Conservation (phyloP, 768 basidiomycete genomes). For the Tricholoma sp. region DNA sequence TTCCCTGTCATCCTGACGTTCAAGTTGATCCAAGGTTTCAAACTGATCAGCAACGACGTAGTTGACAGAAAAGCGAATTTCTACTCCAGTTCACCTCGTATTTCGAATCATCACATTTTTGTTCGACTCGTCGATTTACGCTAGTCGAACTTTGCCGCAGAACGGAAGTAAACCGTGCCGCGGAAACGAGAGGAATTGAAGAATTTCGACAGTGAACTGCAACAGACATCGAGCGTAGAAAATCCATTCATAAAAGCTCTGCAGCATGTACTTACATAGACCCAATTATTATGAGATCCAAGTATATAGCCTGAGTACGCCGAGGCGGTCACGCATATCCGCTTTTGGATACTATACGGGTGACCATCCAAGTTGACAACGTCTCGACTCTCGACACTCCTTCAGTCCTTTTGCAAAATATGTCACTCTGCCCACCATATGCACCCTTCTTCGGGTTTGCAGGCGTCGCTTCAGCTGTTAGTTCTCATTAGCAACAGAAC, state of each 20-base stretch:
- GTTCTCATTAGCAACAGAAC: constrained; percentile 21
- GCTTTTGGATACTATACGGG: background rate
- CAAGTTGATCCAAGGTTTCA: too few species aligned
- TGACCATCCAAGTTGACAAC: background rate
- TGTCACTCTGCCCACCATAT: constrained; percentile 83
- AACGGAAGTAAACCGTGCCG: too few species aligned
- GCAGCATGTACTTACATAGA: background rate
- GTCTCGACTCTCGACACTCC: background rate
- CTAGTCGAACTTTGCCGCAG: too few species aligned
- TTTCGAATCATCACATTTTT: too few species aligned
- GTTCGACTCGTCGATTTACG: background rate
- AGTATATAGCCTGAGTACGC: too few species aligned
- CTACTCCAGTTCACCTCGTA: too few species aligned
- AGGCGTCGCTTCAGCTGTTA: constrained; percentile 89
- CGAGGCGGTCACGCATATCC: background rate
- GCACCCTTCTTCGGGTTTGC: constrained; percentile 98
- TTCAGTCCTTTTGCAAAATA: constrained; percentile 18
- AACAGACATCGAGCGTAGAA: background rate
- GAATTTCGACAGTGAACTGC: background rate
- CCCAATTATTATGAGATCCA: too few species aligned
- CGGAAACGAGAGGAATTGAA: too few species aligned
- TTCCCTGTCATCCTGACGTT: background rate
- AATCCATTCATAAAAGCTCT: background rate
- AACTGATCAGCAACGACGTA: background rate
- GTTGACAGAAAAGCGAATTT: background rate